Evolutionary conservation across 257 asterid species (phyloP).

Genomic region (Fraxinus cuspidata): DNA sequence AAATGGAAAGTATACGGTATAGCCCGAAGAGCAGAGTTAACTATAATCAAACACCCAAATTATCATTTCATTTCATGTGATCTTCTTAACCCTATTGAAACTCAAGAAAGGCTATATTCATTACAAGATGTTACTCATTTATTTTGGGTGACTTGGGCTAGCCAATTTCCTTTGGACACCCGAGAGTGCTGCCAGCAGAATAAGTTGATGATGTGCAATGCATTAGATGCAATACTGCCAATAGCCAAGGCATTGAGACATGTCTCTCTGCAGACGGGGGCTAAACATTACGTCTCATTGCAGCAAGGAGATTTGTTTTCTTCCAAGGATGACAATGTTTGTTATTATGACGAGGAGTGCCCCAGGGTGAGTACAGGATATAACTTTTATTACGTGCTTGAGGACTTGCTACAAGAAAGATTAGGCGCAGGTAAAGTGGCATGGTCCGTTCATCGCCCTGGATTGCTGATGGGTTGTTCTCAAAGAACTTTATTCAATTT

Average conservation of each 20-base stretch:
- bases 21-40: constrained; percentile 45
- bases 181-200: constrained; percentile 62
- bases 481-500: constrained; percentile 52
- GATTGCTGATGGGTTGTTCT: constrained; percentile 71
- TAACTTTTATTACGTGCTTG: constrained; percentile 75
- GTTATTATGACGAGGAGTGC: constrained; percentile 49
- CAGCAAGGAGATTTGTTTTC: constrained; percentile 9
- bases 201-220: constrained; percentile 70
- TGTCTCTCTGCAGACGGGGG: constrained; percentile 80
- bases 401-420: constrained; percentile 67
- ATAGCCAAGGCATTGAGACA: constrained; percentile 49
- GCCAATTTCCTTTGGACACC: constrained; percentile 58
- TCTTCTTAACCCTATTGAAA: constrained; percentile 54
- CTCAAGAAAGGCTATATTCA: constrained; percentile 42
- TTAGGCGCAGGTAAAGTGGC: constrained; percentile 36
- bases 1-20: constrained; percentile 83
- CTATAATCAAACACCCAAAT: constrained; percentile 1
- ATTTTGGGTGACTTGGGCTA: constrained; percentile 92
- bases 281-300: constrained; percentile 67
- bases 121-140: constrained; percentile 56
- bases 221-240: constrained; percentile 51
- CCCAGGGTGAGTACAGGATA: constrained; percentile 53
- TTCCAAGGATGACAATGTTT: not conserved
- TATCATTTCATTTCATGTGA: constrained; percentile 63
- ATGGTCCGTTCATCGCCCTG: constrained; percentile 84